These are phyloP conservation scores for Chlamydomonas sp. DNA, from an alignment of 139 green algal species.

Conservation along the genomic window DNA sequence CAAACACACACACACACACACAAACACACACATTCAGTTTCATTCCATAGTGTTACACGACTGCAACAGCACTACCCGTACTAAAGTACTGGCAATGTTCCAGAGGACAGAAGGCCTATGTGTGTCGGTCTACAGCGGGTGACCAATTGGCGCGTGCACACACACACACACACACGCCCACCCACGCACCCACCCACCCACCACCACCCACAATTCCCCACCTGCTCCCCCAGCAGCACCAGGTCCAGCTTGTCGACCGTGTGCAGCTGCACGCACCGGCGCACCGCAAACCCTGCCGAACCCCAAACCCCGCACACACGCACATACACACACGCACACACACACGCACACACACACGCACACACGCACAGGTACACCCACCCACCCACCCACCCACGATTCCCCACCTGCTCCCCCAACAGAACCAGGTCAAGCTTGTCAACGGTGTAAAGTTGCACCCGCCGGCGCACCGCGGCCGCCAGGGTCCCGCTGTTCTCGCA, in stretches of 20 bases:
- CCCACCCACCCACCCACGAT: conserved; percentile 3
- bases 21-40: too few species aligned
- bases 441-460: background rate
- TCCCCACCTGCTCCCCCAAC: background rate
- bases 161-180: background rate
- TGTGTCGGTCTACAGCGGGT: too few species aligned
- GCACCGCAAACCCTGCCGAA: too few species aligned
- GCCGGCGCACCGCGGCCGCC: conserved; percentile 1
- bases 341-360: background rate
- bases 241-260: too few species aligned
- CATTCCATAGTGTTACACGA: too few species aligned
- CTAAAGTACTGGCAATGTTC: too few species aligned
- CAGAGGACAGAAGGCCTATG: too few species aligned
- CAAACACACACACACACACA: background rate
- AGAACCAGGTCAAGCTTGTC: background rate
- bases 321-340: background rate
- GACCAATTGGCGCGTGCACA: too few species aligned
- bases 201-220: conserved; percentile 5
- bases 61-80: too few species aligned
- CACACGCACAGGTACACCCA: background rate
- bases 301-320: too few species aligned
- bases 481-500: background rate
- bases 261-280: too few species aligned
- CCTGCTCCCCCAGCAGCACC: too few species aligned
- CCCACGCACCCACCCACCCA: background rate